Conservation (phyloP, 208 protist genomes). For the Trypanosoma cruzi region DNA sequence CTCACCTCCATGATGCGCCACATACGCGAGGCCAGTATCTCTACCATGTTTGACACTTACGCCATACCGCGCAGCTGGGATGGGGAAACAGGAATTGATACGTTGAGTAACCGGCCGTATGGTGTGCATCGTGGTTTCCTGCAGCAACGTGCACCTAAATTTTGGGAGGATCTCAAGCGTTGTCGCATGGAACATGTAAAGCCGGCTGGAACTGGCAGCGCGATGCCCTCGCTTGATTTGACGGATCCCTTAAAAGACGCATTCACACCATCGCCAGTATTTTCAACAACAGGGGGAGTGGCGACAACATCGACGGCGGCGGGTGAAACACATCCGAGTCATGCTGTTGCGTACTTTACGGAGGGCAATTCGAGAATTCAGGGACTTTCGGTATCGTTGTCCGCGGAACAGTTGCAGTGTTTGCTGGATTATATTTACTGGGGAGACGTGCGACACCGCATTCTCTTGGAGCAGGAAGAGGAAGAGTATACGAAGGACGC, state of each 20-base stretch:
- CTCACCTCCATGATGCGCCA: constrained; percentile 34
- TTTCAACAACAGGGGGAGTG: not conserved
- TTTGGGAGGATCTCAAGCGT: constrained; percentile 49
- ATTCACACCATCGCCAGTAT: not conserved
- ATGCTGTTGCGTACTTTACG: constrained; percentile 69
- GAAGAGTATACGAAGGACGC: constrained; percentile 34
- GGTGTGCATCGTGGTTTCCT: constrained; percentile 70
- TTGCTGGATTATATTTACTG: constrained; percentile 75
- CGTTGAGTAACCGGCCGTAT: constrained; percentile 20
- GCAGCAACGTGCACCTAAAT: constrained; percentile 67
- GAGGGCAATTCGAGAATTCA: constrained; percentile 65
- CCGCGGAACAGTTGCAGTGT: constrained; percentile 51
- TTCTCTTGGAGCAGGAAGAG: constrained; percentile 54
- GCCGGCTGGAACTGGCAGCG: not conserved
- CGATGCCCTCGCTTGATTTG: not conserved
- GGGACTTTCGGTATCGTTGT: constrained; percentile 55
- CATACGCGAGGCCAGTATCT: constrained; percentile 35
- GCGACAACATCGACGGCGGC: not conserved
- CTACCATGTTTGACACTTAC: constrained; percentile 45
- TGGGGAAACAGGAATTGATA: constrained; percentile 22
- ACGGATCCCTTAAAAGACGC: not conserved
- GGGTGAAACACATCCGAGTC: constrained; percentile 22
- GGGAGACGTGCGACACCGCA: constrained; percentile 53
- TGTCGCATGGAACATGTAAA: constrained; percentile 48
- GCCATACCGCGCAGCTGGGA: constrained; percentile 43